phyloP scores from a whole-genome alignment of 768 basidiomycete genomes.

The Mycena olivaceomarginata region DNA sequence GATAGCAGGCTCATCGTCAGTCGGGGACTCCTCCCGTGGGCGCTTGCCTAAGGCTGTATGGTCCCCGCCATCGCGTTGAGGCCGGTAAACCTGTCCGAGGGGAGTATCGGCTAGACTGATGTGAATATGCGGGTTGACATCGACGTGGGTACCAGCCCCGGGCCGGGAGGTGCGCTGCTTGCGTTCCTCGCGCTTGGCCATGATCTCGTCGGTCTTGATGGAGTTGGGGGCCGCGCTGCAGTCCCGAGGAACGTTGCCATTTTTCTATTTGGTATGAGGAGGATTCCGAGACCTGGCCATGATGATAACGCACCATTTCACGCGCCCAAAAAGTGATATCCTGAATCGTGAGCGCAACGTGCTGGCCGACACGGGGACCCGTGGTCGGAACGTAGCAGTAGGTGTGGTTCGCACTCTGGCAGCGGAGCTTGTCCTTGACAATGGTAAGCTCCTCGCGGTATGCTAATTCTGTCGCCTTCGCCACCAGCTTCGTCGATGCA shows the following conservation, averaged over 20 bases:
- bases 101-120: neutral
- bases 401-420: neutral
- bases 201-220: neutral
- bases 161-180: neutral
- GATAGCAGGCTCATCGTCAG: neutral
- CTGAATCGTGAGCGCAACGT: neutral
- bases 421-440: neutral
- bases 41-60: neutral
- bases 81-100: conserved; percentile 3
- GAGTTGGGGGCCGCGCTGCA: neutral
- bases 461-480: neutral
- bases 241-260: conserved; percentile 3
- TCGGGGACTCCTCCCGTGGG: neutral
- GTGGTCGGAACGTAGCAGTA: conserved; percentile 1
- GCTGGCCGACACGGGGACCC: neutral
- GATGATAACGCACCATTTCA: neutral
- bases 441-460: neutral
- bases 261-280: neutral
- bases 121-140: neutral
- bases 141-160: neutral
- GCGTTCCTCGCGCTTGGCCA: neutral
- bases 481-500: neutral
- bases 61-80: neutral
- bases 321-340: neutral
- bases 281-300: neutral